Evolutionary conservation across 495 filamentous ascomycete species (phyloP).

Genomic region (Podospora conica): DNA sequence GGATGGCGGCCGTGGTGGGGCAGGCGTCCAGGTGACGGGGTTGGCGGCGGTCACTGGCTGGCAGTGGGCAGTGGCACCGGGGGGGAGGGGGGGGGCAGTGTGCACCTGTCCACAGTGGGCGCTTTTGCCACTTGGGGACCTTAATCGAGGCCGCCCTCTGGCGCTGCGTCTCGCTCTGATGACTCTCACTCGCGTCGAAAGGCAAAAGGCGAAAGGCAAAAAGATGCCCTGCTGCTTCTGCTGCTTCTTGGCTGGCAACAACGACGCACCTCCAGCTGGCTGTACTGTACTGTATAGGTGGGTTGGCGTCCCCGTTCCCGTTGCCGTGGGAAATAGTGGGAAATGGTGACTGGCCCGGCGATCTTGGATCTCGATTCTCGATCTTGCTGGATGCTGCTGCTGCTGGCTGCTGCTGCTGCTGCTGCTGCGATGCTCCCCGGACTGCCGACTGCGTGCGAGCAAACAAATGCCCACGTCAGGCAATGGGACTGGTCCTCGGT

Average conservation of each 20-base stretch:
- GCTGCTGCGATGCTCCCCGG: background rate
- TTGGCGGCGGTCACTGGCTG: constrained; percentile 14
- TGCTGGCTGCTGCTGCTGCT: background rate
- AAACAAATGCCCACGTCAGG: background rate
- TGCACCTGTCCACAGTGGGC: background rate
- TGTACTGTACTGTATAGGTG: no score
- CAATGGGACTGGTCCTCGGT: no score
- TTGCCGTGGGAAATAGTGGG: no score
- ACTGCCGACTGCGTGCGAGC: background rate
- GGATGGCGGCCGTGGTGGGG: constrained; percentile 15
- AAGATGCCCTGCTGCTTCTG: background rate
- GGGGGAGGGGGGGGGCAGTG: no score
- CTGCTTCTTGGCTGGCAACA: no score
- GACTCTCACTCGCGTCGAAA: background rate
- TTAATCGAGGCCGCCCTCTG: background rate
- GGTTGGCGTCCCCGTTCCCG: no score
- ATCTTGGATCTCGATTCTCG: no score
- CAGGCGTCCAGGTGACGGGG: constrained; percentile 21
- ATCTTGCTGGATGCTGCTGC: no score
- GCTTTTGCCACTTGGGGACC: constrained; percentile 1
- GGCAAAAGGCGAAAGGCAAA: no score
- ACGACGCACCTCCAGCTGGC: background rate
- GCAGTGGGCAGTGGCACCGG: constrained; percentile 9
- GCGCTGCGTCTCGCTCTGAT: background rate
- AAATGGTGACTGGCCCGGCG: background rate